Evolutionary conservation across 2,329 filamentous ascomycete genomes (phyloP), one percentile per base, ranked within the genome.

Genomic region (Xylariaceae sp.): DNA sequence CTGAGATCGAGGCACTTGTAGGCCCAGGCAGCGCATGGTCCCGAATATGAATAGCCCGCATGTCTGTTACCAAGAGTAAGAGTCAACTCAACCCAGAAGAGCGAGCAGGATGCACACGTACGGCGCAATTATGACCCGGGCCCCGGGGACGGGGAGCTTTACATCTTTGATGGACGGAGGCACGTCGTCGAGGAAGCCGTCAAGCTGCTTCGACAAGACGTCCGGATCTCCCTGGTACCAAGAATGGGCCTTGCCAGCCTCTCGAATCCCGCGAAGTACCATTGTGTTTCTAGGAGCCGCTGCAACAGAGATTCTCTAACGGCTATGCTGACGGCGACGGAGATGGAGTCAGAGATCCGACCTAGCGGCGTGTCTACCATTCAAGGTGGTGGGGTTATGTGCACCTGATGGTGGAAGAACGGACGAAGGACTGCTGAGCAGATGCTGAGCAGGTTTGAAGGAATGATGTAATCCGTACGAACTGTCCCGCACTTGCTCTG

Each of bases 31-130:
- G 94, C 94, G 66, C 91, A 93, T 45, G 87, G 84, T 6, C 94
- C 94, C 3, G 94, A 99, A 78, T 93, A 97, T 1, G 84, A 78
- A 76, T 96, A 99, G 62, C 94, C 94, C 61, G 94, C 94, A 74
- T 99, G 94, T 62, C 93, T 97, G 67, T 37, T 30, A 30, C 5
- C 5, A 30, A 57, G 51, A 55, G 48, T 3, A 56, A 48, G 51
- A 62, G 51, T 58, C 48, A 64, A 55, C 23, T 55, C 55, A 57
- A 47, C 51, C 54, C 15, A 23, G 56, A 61, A 63, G 51, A 47
- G 10, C 23, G 23, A 61, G 18, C 54, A 53, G 53, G 57, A 52
- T 30, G 44, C 60, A 45, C 51, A 78, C 88, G 80, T 82, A 97
- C 93, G 94, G 94, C 62, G 92, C 92, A 72, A 99, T 97, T 58